These are phyloP conservation scores for Phytophthora pini DNA, from an alignment of 352 stramenopile species.

Conservation along the genomic window DNA sequence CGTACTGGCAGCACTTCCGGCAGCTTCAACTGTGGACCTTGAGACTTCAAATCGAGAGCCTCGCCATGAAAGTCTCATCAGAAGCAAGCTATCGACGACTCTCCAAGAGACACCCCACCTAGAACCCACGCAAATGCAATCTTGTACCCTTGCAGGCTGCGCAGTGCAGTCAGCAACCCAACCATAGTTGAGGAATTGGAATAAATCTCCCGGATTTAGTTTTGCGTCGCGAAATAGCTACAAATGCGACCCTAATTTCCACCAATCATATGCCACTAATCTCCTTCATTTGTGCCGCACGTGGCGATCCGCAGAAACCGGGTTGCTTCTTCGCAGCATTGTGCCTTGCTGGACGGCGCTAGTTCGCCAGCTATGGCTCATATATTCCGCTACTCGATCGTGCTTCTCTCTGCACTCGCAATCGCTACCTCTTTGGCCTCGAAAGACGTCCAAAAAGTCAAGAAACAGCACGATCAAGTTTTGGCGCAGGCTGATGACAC, in stretches of 20 bases:
- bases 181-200: not conserved
- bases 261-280: constrained; percentile 3
- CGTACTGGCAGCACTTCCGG: not conserved
- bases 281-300: constrained; percentile 4
- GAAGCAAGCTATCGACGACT: too few species aligned
- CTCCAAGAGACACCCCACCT: too few species aligned
- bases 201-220: too few species aligned
- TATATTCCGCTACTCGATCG: not conserved
- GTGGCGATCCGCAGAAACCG: constrained; percentile 12
- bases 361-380: constrained; percentile 8
- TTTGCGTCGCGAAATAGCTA: not conserved
- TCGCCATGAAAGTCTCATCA: too few species aligned
- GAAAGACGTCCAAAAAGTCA: constrained; percentile 4
- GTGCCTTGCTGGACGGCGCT: not conserved
- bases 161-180: too few species aligned
- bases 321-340: constrained; percentile 13
- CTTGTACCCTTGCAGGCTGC: too few species aligned
- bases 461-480: constrained; percentile 20
- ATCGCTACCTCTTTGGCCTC: constrained; percentile 12
- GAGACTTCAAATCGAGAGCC: too few species aligned
- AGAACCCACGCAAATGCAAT: too few species aligned
- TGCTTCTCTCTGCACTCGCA: constrained; percentile 8
- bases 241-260: not conserved
- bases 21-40: too few species aligned
- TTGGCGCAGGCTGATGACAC: not conserved